Conservation (phyloP, 768 basidiomycete species). For the Heimioporus sp. region DNA sequence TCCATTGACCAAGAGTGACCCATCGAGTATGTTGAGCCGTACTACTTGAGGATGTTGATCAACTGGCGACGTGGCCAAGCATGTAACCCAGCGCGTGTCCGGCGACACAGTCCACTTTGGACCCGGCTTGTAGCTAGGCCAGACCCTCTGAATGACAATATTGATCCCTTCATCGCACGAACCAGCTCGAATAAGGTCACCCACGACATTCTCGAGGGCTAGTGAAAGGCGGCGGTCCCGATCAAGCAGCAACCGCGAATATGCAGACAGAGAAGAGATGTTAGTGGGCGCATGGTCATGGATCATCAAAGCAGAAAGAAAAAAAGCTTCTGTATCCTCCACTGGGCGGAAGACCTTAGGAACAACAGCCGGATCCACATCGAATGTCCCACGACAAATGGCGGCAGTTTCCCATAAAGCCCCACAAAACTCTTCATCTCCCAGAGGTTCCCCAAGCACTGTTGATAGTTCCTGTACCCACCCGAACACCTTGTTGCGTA, state of each 20-base stretch:
- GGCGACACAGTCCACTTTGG: too few species aligned
- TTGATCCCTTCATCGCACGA: too few species aligned
- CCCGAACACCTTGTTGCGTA: not conserved
- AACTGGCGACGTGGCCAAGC: too few species aligned
- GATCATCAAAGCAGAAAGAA: not conserved
- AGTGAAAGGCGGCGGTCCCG: too few species aligned
- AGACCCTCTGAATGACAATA: too few species aligned
- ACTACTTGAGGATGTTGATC: slow-evolving; percentile 2
- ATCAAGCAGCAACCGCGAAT: too few species aligned
- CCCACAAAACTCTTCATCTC: not conserved
- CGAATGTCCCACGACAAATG: not conserved
- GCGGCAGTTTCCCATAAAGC: not conserved
- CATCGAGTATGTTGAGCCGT: slow-evolving; percentile 15
- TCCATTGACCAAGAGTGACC: slow-evolving; percentile 5
- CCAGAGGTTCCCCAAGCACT: not conserved
- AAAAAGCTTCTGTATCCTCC: not conserved
- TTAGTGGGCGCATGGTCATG: not conserved
- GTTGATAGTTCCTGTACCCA: not conserved
- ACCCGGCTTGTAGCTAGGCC: too few species aligned
- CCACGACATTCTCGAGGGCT: too few species aligned
- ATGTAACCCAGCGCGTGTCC: too few species aligned
- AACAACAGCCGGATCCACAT: not conserved
- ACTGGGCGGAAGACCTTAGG: too few species aligned
- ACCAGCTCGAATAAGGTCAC: too few species aligned
- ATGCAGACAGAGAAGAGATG: too few species aligned